Base-by-base conservation (phyloP, 2,329 filamentous ascomycete genomes). In the Rutstroemia sp. region DNA sequence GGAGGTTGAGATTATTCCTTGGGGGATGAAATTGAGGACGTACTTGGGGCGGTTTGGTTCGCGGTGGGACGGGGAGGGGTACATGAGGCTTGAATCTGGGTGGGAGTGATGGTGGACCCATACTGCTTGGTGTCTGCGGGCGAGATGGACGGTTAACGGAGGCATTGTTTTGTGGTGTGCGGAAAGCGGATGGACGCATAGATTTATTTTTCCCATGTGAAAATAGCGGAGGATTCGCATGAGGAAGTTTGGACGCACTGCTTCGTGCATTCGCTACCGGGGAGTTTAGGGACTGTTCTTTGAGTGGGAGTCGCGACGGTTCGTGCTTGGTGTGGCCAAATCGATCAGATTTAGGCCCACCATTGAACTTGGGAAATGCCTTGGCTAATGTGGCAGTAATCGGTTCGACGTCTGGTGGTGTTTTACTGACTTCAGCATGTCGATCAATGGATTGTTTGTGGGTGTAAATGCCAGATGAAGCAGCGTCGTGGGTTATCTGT, bases 41-140 rank as follows among this genome's bases (percentile, higher is more conserved):
- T 27, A 12, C 5, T 48, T 25, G 16, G 10, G 16, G 8, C 12
- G 21, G n/a, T 39, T 38, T 38, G 23, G n/a, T 8, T 18, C 5
- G 18, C 18, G 12, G 10, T 6, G 39, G 14, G 18, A 23, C 19
- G 21, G 48, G 21, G 25, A 10, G 41, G 1, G 48, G 38, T n/a
- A 46, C 59, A 38, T 49, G 54, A 16, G 52, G 10, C 19, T 49
- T 54, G 9, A 4, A 25, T 54, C 34, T 53, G 14, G 10, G 18
- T 2, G 59, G 61, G 30, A 62, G 41, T 30, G 49, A 19, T 39
- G 60, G 63, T 2, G 64, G 62, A 5, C 60, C 62, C 59, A 65
- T 65, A 23, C 65, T 65, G 19, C 38, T 38, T 16, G 64, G 59
- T 8, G 49, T 51, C 39, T 58, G 56, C 50, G 47, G 50, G 4